A percentile compares a stretch with the other conserved stretches of the same genome.
These are phyloP conservation scores for Penicillium goetzii DNA, from an alignment of 495 filamentous ascomycete species.

Conservation along the genomic window DNA sequence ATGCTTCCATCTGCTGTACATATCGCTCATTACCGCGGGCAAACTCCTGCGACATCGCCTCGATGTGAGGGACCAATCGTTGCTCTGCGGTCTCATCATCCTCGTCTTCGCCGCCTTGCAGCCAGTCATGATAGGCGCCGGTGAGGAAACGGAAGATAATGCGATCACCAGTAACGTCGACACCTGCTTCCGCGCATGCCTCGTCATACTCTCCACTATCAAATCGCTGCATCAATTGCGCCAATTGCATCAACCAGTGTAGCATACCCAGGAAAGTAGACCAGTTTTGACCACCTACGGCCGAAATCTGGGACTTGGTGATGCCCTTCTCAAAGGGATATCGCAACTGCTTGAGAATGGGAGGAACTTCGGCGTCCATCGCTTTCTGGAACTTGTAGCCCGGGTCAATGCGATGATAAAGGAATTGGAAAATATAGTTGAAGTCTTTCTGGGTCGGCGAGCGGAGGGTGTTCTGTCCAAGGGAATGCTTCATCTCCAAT, in stretches of 20 bases:
- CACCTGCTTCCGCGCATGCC: constrained; percentile 81
- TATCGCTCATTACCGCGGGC: constrained; percentile 79
- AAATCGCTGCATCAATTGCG: constrained; percentile 85
- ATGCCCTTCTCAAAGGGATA: constrained; percentile 95
- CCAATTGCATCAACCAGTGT: constrained; percentile 99
- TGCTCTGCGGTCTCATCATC: constrained; percentile 78
- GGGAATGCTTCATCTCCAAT: constrained; percentile 91
- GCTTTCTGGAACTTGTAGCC: constrained; percentile 87
- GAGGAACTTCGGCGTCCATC: constrained; percentile 91
- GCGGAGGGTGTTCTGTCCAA: constrained; percentile 83
- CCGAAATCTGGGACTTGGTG: constrained; percentile 90
- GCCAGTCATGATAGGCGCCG: constrained; percentile 89
- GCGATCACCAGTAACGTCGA: constrained; percentile 83
- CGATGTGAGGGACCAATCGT: constrained; percentile 78
- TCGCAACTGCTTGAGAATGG: constrained; percentile 85
- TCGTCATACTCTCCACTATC: constrained; percentile 78
- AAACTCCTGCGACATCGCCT: constrained; percentile 88
- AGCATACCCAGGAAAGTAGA: constrained; percentile 88
- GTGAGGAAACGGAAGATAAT: constrained; percentile 93
- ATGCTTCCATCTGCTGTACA: constrained; percentile 74
- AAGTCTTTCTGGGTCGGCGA: constrained; percentile 99
- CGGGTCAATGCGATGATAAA: constrained; percentile 93
- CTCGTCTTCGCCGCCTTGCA: constrained; percentile 76
- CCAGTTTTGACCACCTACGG: constrained; percentile 96
- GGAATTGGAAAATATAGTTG: constrained; percentile 94